Base-by-base conservation (phyloP, 176 grass and related monocot genomes). In the Neostapfia colusana region DNA sequence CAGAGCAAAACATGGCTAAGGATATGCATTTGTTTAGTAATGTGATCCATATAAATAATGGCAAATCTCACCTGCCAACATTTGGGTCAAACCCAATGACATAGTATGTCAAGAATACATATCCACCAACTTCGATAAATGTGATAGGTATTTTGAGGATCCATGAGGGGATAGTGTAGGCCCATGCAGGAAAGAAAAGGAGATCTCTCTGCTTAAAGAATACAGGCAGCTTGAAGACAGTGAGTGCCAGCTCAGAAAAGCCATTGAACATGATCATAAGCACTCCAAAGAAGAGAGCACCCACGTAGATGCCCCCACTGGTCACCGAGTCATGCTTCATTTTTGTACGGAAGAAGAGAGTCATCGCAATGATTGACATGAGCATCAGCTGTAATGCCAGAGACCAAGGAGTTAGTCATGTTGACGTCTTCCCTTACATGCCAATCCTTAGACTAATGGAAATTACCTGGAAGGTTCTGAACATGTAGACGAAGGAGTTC, bases 161-260 rank as follows among this genome's bases (percentile, higher is more conserved):
- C 95, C 95, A 90, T 65, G 86, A 82, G 36, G 95, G 95, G 62
- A 99, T 73, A 51, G 85, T 80, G 50, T 99, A 99, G 16, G 91
- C 18, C 95, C 95, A 99, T 63, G 95, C 95, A 6, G 95, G 95
- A 83, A 77, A 99, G 77, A 99, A 99, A 14, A 86, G 91, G 8
- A 95, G 87, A 49, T 99, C 89, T 70, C 91, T 91, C 58, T 99
- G 95, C 62, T 94, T 99, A 65, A 92, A 99, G 80, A 99, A 99
- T 48, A 95, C 91, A 31, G 95, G 92, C 61, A 99, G 65, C 77
- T 92, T 99, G 23, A 84, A 41, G 55, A 95, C 81, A 1, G 82
- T 83, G 77, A 99, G 77, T 10, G 89, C 89, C 35, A 92, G 23
- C 61, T 99, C 95, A 31, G 89, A 66, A 45, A 95, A 86, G 5